A percentile compares a stretch with the other conserved stretches of the same genome.
phyloP scores from a whole-genome alignment of 1,139 yeast genomes.

The Saccharomyces hybrid region DNA sequence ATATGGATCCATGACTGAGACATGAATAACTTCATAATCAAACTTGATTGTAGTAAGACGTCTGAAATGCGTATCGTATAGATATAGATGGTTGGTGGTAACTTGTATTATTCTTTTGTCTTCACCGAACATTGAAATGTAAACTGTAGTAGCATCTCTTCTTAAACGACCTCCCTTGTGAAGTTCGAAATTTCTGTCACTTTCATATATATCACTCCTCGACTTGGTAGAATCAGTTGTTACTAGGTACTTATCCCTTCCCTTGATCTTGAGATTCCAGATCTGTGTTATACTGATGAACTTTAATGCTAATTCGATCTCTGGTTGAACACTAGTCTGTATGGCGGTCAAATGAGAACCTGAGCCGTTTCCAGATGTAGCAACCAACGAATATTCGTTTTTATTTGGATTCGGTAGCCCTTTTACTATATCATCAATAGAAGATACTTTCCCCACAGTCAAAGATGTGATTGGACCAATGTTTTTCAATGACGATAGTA shows the following conservation, averaged over 20 bases:
- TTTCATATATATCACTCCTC: constrained; percentile 70
- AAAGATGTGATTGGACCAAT: constrained; percentile 73
- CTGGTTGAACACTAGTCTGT: constrained; percentile 58
- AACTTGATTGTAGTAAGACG: constrained; percentile 36
- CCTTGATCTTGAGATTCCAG: constrained; percentile 50
- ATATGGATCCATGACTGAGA: constrained; percentile 50
- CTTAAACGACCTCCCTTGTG: constrained; percentile 58
- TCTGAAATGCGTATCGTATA: constrained; percentile 61
- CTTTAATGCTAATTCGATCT: constrained; percentile 59
- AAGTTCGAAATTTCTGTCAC: constrained; percentile 56
- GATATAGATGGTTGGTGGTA: constrained; percentile 54
- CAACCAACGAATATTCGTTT: constrained; percentile 58
- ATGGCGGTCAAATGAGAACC: constrained; percentile 53
- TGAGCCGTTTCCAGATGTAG: constrained; percentile 58
- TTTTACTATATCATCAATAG: constrained; percentile 48
- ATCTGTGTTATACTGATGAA: constrained; percentile 71
- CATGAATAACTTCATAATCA: constrained; percentile 47
- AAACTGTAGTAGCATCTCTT: constrained; percentile 56
- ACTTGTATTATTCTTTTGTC: constrained; percentile 66
- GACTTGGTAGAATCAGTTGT: constrained; percentile 62
- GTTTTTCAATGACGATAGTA: constrained; percentile 51
- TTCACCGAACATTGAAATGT: constrained; percentile 53
- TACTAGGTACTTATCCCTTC: constrained; percentile 50
- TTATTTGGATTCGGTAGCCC: constrained; percentile 63
- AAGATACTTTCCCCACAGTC: constrained; percentile 50